phyloP scores from a whole-genome alignment of 2,329 filamentous ascomycete genomes.

The Alternaria angustiovoidea region DNA sequence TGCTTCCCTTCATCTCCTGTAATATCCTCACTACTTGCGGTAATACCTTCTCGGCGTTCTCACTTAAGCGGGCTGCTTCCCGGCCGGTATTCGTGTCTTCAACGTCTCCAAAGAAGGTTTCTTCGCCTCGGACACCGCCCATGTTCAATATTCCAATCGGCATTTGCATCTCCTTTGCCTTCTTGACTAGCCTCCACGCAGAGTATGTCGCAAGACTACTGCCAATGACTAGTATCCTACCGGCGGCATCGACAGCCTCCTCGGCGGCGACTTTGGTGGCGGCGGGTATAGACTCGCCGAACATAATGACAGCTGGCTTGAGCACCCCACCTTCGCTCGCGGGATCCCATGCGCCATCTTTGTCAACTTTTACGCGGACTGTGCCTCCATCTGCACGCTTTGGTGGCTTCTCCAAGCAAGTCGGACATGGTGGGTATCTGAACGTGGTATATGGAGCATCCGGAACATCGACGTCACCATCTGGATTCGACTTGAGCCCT shows the following conservation, averaged over 20 bases:
- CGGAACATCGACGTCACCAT: constrained; percentile 92
- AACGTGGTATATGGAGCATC: constrained; percentile 89
- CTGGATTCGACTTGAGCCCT: constrained; percentile 86
- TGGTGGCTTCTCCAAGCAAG: constrained; percentile 73
- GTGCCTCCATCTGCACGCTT: constrained; percentile 61
- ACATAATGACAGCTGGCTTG: constrained; percentile 96
- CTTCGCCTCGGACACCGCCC: constrained; percentile 82
- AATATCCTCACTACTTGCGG: constrained; percentile 41
- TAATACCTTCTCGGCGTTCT: constrained; percentile 51
- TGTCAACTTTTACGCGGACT: constrained; percentile 71
- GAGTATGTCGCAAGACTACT: constrained; percentile 95
- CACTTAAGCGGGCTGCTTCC: constrained; percentile 51
- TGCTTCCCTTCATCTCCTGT: constrained; percentile 21
- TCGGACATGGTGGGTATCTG: constrained; percentile 87
- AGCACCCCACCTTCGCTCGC: constrained; percentile 72
- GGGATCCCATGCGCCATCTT: constrained; percentile 77
- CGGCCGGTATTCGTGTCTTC: constrained; percentile 52
- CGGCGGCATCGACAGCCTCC: constrained; percentile 75
- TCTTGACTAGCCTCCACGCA: constrained; percentile 87
- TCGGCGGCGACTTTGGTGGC: constrained; percentile 79
- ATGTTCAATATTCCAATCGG: constrained; percentile 88
- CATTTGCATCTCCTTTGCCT: constrained; percentile 82
- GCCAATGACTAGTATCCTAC: constrained; percentile 79
- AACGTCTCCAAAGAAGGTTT: constrained; percentile 70
- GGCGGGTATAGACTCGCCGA: constrained; percentile 83